These are phyloP conservation scores for Leucosporidium yakuticum DNA, from an alignment of 768 basidiomycete genomes.

Conservation along the genomic window DNA sequence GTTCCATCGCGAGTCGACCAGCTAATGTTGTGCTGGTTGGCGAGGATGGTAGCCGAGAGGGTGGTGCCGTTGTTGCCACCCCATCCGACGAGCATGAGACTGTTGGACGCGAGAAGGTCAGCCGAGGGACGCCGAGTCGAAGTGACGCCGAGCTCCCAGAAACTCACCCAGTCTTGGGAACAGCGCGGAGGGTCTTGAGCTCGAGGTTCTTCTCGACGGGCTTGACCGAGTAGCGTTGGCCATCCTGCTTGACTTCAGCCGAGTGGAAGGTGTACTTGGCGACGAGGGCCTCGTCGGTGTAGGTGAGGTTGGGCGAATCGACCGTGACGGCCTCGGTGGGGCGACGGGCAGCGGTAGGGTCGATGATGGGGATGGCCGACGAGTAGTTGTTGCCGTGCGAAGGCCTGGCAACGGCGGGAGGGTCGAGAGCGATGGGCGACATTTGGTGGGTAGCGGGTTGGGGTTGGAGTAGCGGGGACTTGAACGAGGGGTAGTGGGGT, in stretches of 20 bases:
- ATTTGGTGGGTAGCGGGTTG: constrained; percentile 13
- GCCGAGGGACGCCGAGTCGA: not conserved
- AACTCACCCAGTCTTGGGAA: constrained; percentile 79
- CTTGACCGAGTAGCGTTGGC: constrained; percentile 63
- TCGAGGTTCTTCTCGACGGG: constrained; percentile 76
- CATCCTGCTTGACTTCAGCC: constrained; percentile 46
- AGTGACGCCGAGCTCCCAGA: not conserved
- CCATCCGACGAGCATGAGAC: constrained; percentile 92
- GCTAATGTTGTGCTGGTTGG: constrained; percentile 86
- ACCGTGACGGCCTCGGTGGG: constrained; percentile 64
- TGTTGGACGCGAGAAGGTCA: constrained; percentile 41
- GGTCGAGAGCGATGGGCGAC: constrained; percentile 24
- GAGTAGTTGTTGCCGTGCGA: not conserved
- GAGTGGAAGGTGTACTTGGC: constrained; percentile 76
- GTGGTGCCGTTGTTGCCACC: constrained; percentile 98
- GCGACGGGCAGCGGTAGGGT: constrained; percentile 79
- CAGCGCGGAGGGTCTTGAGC: constrained; percentile 81
- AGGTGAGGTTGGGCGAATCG: constrained; percentile 70
- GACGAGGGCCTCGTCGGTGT: constrained; percentile 75
- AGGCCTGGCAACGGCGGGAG: constrained; percentile 2
- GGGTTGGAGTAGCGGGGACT: not conserved
- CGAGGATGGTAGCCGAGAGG: constrained; percentile 85
- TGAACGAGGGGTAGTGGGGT: not conserved
- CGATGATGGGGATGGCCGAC: constrained; percentile 46
- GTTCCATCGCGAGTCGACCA: constrained; percentile 91